phyloP scores from a whole-genome alignment of 2,329 filamentous ascomycete genomes.

The Aureobasidium leucospermi region DNA sequence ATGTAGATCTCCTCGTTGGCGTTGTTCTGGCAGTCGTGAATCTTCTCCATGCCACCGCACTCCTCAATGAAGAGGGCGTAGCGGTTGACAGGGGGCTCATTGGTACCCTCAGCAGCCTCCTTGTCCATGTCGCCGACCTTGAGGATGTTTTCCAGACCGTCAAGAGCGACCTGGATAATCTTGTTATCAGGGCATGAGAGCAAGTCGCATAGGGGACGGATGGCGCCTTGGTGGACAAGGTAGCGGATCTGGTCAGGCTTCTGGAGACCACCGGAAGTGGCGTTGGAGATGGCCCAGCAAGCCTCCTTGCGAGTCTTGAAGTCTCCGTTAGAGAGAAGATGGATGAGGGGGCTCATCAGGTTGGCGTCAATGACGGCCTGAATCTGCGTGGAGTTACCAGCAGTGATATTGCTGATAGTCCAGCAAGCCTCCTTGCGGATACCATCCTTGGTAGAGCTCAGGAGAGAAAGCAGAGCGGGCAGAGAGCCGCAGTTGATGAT shows the following conservation, averaged over 20 bases:
- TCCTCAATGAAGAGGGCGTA: constrained; percentile 98
- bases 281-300: constrained; percentile 99
- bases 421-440: constrained; percentile 99
- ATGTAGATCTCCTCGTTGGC: constrained; percentile 99
- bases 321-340: constrained; percentile 91
- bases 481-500: constrained; percentile 98
- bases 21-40: constrained; percentile 99
- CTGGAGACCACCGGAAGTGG: constrained; percentile 92
- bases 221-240: constrained; percentile 86
- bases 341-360: constrained; percentile 92
- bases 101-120: constrained; percentile 68
- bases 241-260: constrained; percentile 99
- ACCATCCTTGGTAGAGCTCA: constrained; percentile 96
- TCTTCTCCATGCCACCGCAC: constrained; percentile 99
- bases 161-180: constrained; percentile 97
- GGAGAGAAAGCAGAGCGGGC: constrained; percentile 80
- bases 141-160: constrained; percentile 97
- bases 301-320: constrained; percentile 99
- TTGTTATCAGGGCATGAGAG: constrained; percentile 97
- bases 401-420: constrained; percentile 99
- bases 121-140: constrained; percentile 99
- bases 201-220: constrained; percentile 93
- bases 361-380: constrained; percentile 94
- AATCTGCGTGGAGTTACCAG: constrained; percentile 95
- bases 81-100: constrained; percentile 76